These are phyloP conservation scores for Entomortierella parvispora DNA, from an alignment of 192 early-diverging fungal species.

Conservation along the genomic window DNA sequence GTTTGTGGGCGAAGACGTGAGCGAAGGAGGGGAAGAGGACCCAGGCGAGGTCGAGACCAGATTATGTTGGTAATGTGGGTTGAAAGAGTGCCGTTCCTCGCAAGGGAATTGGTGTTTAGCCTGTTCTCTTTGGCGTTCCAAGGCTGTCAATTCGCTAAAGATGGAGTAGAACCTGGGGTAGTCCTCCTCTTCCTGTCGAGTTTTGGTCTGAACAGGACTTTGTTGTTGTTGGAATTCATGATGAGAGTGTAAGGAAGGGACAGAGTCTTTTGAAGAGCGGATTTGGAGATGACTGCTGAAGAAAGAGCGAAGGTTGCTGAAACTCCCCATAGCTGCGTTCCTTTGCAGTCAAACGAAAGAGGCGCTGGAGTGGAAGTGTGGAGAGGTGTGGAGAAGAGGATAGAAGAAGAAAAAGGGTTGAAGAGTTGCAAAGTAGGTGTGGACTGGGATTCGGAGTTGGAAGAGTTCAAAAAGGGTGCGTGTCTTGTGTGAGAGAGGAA, in stretches of 20 bases:
- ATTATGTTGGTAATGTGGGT: conserved; percentile 46
- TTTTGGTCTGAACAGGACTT: not conserved
- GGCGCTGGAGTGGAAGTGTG: no score
- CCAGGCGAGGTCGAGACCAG: conserved; percentile 19
- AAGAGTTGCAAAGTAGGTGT: no score
- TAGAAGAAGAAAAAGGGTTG: no score
- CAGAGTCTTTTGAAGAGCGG: no score
- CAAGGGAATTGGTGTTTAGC: conserved; percentile 28
- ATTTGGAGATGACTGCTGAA: no score
- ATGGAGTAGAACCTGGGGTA: conserved; percentile 19
- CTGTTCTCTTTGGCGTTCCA: conserved; percentile 14
- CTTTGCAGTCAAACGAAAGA: no score
- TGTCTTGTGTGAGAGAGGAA: not conserved
- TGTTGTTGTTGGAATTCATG: not conserved
- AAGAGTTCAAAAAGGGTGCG: no score
- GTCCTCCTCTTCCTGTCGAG: not conserved
- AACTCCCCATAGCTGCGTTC: no score
- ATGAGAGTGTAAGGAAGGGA: no score
- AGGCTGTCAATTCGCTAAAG: conserved; percentile 15
- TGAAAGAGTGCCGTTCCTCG: conserved; percentile 46
- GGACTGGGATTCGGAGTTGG: no score
- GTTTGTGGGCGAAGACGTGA: conserved; percentile 12
- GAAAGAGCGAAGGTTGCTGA: no score
- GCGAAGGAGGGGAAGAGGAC: conserved; percentile 17
- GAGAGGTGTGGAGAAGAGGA: no score